Evolutionary conservation across 176 grass and related monocot species (phyloP), one percentile per base, ranked within the genome.

Genomic region (Oryza glaberrima): DNA sequence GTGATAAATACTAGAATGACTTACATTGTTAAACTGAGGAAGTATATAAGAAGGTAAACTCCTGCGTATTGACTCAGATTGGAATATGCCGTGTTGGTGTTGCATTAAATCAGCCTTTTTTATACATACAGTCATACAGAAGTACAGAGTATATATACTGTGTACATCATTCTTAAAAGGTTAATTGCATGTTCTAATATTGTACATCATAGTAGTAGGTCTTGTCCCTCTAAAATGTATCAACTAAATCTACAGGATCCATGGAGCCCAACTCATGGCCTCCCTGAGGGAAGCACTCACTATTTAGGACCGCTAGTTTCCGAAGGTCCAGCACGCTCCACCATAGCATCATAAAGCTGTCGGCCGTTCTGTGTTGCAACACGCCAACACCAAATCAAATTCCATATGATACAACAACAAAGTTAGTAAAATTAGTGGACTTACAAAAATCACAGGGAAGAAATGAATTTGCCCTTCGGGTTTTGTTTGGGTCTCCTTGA

Each of bases 381-480:
- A 44, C 43, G 43, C 0, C 43, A 10, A 44, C 15, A 49, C 19
- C 32, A 41, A 15, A 28, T 69, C 58, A 32, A 80, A 75, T 64
- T 48, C 1, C 69, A 25, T 32, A 52, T 11, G 9, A 77, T 60
- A 7, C 3, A 43, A 74, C 38, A 23, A 54, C 9, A 67, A 56
- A 43, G 4, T 81, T 47, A 20, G 12, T 36, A 40, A 13, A 36
- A 88, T 5, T n/a, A 40, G 22, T 66, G 7, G 56, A 80, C 90
- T 91, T 69, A 95, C 92, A n/a, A 98, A 98, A 86, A 98, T 95
- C 76, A 95, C 93, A 23, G 95, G 95, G 70, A 98, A 98, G 69
- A 98, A 98, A 87, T 98, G 95, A 73, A 98, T 70, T 81, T 98
- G 95, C 66, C 95, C 95, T 80, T 93, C 91, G 0, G 95, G 89